Evolutionary conservation across 805 yeast genomes (phyloP).

Genomic region (Ogataea polymorpha): DNA sequence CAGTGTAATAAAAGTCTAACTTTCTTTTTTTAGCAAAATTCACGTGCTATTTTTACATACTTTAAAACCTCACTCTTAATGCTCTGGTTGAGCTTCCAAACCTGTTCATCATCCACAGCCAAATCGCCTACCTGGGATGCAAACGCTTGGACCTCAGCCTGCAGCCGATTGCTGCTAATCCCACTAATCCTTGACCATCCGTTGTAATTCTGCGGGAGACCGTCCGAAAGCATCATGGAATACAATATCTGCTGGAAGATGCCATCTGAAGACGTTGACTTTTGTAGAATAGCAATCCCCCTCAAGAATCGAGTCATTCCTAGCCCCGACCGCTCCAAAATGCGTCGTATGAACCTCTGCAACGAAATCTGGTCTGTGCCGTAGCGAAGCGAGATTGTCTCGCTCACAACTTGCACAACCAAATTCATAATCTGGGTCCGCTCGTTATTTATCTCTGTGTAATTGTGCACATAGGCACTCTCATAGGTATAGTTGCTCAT

Average conservation of each 20-base stretch:
- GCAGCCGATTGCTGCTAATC: constrained; percentile 1
- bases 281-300: constrained; percentile 3
- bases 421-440: constrained; percentile 4
- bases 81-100: constrained; percentile 1
- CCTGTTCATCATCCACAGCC: constrained; percentile 2
- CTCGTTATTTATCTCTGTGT: constrained; percentile 4
- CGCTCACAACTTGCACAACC: constrained; percentile 3
- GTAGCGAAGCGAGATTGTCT: constrained; percentile 1
- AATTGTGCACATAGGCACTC: constrained; percentile 2
- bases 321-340: constrained; percentile 4
- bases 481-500: constrained; percentile 4
- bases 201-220: constrained; percentile 5
- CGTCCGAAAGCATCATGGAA: constrained; percentile 4
- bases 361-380: not conserved
- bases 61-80: constrained; percentile 7
- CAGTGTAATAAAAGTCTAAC: constrained; percentile 7
- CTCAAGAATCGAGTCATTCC: constrained; percentile 3
- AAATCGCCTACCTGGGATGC: not conserved
- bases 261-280: not conserved
- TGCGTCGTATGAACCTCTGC: constrained; percentile 2
- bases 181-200: constrained; percentile 11
- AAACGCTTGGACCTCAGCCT: constrained; percentile 1
- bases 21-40: constrained; percentile 1
- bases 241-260: constrained; percentile 4
- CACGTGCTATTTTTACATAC: constrained; percentile 12